These are phyloP conservation scores for Rhodotorula taiwanensis DNA, from an alignment of 768 basidiomycete genomes.

Conservation along the genomic window DNA sequence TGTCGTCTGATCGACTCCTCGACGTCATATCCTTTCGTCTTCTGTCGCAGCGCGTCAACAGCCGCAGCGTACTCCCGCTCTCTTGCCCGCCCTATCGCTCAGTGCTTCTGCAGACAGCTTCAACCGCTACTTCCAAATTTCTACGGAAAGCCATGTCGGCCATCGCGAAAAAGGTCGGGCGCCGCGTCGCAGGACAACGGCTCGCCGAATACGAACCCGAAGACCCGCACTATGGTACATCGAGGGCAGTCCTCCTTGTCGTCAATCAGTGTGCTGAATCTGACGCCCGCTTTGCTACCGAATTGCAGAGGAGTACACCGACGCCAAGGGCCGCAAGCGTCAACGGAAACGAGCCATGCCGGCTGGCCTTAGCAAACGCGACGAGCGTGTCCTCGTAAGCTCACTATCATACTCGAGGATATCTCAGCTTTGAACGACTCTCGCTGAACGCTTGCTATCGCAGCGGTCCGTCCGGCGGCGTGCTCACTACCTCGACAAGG, in stretches of 20 bases:
- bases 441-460: too few relatives aligned
- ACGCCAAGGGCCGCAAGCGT: conserved; percentile 10
- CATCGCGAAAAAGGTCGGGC: conserved; percentile 19
- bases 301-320: conserved; percentile 3
- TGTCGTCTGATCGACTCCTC: too few relatives aligned
- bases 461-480: conserved; percentile 42
- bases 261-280: not conserved
- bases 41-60: too few relatives aligned
- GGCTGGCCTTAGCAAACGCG: conserved; percentile 66
- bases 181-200: not conserved
- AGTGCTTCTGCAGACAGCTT: too few relatives aligned
- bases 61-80: too few relatives aligned
- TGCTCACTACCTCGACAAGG: conserved; percentile 66
- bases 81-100: too few relatives aligned
- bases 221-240: conserved; percentile 27
- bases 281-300: not conserved
- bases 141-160: conserved; percentile 15
- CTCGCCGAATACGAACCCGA: conserved; percentile 4
- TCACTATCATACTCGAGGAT: not conserved
- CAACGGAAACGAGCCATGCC: conserved; percentile 48
- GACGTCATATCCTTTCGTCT: not conserved
- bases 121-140: too few relatives aligned
- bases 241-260: not conserved
- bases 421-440: too few relatives aligned
- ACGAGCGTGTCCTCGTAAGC: conserved; percentile 58